Conservation (phyloP, 1,139 yeast species). For the Blastobotrys malaysiensis region DNA sequence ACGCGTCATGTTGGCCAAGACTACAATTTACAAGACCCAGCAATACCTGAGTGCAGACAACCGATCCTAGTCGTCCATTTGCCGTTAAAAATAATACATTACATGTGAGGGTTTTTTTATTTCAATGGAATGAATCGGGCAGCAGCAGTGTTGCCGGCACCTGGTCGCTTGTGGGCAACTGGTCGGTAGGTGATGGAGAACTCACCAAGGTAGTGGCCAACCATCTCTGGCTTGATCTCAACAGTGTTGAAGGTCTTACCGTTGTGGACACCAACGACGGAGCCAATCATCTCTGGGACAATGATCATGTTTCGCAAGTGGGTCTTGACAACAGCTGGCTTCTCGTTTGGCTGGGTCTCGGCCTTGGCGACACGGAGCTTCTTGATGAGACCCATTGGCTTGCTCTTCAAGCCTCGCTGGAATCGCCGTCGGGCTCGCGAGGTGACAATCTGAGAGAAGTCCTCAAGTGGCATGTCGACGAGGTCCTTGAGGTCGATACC, state of each 20-base stretch:
- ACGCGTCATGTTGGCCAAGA: no score
- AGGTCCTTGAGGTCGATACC: conserved; percentile 97
- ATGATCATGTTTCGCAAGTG: conserved; percentile 99
- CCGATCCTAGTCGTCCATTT: neutral
- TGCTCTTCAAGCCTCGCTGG: conserved; percentile 93
- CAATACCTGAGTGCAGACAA: no score
- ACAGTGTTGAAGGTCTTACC: conserved; percentile 99
- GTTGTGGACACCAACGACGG: conserved; percentile 98
- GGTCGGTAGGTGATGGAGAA: conserved; percentile 99
- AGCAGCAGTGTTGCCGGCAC: conserved; percentile 67
- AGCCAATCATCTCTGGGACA: conserved; percentile 99
- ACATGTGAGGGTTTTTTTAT: conserved; percentile 20
- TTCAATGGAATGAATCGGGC: conserved; percentile 43
- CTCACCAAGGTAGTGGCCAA: conserved; percentile 99
- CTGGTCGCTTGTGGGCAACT: conserved; percentile 99
- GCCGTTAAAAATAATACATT: neutral
- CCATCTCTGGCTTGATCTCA: conserved; percentile 99
- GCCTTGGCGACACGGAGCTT: conserved; percentile 98
- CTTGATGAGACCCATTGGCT: conserved; percentile 96
- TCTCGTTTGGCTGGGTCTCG: conserved; percentile 80
- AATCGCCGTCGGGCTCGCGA: conserved; percentile 99
- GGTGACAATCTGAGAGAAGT: conserved; percentile 92
- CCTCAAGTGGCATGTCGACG: conserved; percentile 93
- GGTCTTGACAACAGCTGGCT: conserved; percentile 98
- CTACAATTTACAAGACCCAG: neutral